Evolutionary conservation across 169 alveolate genomes (phyloP), one percentile per base, ranked within the genome.

Genomic region (Sarcocystis neurona): DNA sequence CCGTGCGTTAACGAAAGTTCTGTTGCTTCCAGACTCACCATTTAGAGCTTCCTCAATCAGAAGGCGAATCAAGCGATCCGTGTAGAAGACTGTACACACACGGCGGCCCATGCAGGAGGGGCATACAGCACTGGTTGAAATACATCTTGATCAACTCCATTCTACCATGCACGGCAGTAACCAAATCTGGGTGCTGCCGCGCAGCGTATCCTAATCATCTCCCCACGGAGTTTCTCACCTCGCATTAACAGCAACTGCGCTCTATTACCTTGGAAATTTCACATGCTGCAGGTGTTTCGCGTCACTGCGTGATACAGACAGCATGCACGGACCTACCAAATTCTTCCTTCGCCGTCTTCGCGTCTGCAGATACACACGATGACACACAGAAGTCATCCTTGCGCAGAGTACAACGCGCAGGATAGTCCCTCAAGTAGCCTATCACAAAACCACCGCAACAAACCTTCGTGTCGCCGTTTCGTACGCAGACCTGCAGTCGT

Each of bases 51-150:
- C 94, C 60, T 92, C 93, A 39, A 92, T 75, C 44, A 92, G 84
- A 23, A 92, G 85, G n/a, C 94, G 91, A 48, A 90, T 92, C 66
- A 91, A 34, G 50, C 92, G 90, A 46, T 92, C 93, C 56, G 94
- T 88, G 79, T 90, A 90, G 63, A 90, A 90, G 32, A 90, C 93
- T 90, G 91, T 2, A 88, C n/a, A n/a, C n/a, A 23, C 27, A n/a
- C 27, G 27, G 27, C 27, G 27, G 72, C 72, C 27, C 72, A 27
- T 27, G 27, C 27, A 27, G 23, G 68, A n/a, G 72, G 27, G 27
- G 68, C 44, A 23, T n/a, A 74, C 79, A 72, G 23, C 70, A 27
- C 70, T n/a, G 70, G n/a, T 27, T 58, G 27, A 58, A 27, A 27
- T 27, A 27, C n/a, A 58, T 58, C 27, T 58, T 27, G 27, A 27